A percentile compares a stretch with the other conserved stretches of the same genome.
phyloP scores from a whole-genome alignment of 1,139 yeast species.

The Geotrichum carabidarum region DNA sequence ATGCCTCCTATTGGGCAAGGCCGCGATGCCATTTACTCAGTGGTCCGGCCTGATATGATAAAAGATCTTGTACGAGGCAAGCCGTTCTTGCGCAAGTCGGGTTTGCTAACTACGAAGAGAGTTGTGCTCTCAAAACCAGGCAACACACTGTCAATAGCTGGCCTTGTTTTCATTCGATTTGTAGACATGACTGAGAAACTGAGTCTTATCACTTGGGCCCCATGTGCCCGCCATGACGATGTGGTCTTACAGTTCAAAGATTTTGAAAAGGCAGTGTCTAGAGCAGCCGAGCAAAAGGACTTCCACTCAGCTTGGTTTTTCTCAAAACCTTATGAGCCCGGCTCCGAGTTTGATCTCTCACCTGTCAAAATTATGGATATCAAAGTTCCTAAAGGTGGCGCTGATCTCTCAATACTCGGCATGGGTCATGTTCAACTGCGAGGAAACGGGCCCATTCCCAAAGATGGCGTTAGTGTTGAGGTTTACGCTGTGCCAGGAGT shows the following conservation, averaged over 20 bases:
- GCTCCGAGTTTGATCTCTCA: neutral
- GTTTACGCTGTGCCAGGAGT: constrained; percentile 50
- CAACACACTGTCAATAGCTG: constrained; percentile 53
- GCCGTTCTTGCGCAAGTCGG: constrained; percentile 38
- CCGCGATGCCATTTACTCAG: constrained; percentile 37
- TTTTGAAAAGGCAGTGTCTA: constrained; percentile 34
- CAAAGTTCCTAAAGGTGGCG: constrained; percentile 13
- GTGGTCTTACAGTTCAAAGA: constrained; percentile 32
- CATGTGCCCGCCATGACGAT: constrained; percentile 26
- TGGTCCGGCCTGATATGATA: constrained; percentile 35
- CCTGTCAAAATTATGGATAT: constrained; percentile 9
- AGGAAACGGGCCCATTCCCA: constrained; percentile 54
- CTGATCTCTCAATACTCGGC: constrained; percentile 19
- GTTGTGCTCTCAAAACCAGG: constrained; percentile 39
- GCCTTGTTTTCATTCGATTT: constrained; percentile 52
- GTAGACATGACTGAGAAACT: constrained; percentile 30
- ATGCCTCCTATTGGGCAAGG: constrained; percentile 52
- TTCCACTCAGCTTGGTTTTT: constrained; percentile 18
- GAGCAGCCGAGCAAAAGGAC: constrained; percentile 9
- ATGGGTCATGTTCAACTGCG: constrained; percentile 48
- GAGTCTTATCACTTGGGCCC: constrained; percentile 23
- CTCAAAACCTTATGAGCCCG: constrained; percentile 12
- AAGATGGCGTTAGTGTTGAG: constrained; percentile 39
- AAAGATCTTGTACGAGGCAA: constrained; percentile 42
- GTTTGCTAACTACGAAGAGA: constrained; percentile 35